Percentiles rank a stretch among this genome's conserved stretches.
These are phyloP conservation scores for Pestalotiopsis sp. DNA, from an alignment of 2,329 filamentous ascomycete genomes.

Conservation along the genomic window DNA sequence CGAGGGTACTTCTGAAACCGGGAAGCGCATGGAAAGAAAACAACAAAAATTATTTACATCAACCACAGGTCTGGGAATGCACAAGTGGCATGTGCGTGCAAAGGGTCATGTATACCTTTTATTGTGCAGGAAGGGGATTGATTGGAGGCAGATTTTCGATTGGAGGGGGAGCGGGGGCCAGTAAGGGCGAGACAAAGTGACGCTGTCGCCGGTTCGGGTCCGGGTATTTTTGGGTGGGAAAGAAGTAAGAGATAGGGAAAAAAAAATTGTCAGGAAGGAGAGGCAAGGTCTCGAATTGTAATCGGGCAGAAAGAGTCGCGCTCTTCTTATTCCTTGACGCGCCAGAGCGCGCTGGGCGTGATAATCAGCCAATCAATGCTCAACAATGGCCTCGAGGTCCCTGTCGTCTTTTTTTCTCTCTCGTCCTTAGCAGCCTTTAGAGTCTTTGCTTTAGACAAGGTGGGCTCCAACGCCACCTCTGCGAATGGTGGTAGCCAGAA, in stretches of 20 bases:
- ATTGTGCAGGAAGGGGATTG: constrained; percentile 13
- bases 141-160: constrained; percentile 20
- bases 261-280: constrained; percentile 38
- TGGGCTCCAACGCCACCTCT: constrained; percentile 13
- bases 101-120: constrained; percentile 7
- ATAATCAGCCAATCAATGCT: neutral
- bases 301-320: constrained; percentile 36
- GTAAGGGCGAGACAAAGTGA: constrained; percentile 37
- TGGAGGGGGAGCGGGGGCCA: neutral
- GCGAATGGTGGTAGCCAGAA: constrained; percentile 13
- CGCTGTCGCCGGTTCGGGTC: neutral
- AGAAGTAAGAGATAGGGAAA: constrained; percentile 27
- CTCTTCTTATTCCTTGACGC: constrained; percentile 46
- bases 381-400: neutral
- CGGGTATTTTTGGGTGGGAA: constrained; percentile 5
- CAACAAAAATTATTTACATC: neutral
- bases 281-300: constrained; percentile 25
- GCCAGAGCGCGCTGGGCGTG: constrained; percentile 18
- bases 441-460: constrained; percentile 13
- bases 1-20: constrained; percentile 26
- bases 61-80: neutral
- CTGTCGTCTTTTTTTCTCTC: neutral
- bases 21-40: neutral
- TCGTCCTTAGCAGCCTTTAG: neutral
- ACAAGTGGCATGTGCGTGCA: neutral